Conservation (phyloP, 768 basidiomycete species). For the Kwoniella europaea region DNA sequence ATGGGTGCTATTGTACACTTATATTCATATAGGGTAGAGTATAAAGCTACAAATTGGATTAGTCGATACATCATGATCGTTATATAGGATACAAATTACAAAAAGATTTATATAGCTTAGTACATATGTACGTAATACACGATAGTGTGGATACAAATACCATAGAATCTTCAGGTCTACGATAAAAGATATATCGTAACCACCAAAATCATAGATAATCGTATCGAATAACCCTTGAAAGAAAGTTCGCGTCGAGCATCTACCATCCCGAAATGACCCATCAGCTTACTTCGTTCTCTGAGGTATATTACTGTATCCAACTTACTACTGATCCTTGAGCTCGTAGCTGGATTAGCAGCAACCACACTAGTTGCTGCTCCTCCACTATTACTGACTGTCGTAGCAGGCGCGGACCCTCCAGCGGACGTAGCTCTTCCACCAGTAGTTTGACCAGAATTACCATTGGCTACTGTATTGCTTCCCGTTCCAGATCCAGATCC, state of each 20-base stretch:
- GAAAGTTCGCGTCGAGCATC: not conserved
- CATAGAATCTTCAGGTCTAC: not conserved
- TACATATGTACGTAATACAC: not conserved
- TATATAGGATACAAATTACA: no score
- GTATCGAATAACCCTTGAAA: not conserved
- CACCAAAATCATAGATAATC: not conserved
- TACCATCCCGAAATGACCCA: not conserved
- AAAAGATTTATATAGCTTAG: not conserved
- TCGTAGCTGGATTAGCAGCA: not conserved
- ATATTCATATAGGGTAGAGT: no score
- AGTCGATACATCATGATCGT: no score
- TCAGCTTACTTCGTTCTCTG: not conserved
- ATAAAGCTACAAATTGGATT: no score
- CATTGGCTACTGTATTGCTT: not conserved
- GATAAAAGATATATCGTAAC: not conserved
- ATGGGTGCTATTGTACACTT: no score
- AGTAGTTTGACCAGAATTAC: not conserved
- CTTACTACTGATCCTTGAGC: not conserved
- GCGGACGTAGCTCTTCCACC: not conserved
- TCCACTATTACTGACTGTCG: not conserved
- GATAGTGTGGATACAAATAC: not conserved
- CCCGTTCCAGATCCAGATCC: slow-evolving; percentile 7
- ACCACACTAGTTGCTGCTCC: not conserved
- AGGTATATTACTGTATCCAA: not conserved
- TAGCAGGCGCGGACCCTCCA: not conserved